Percentiles rank a stretch among this genome's conserved stretches.
These are phyloP conservation scores for Saprolegnia parasitica DNA, from an alignment of 352 stramenopile genomes.

Conservation along the genomic window DNA sequence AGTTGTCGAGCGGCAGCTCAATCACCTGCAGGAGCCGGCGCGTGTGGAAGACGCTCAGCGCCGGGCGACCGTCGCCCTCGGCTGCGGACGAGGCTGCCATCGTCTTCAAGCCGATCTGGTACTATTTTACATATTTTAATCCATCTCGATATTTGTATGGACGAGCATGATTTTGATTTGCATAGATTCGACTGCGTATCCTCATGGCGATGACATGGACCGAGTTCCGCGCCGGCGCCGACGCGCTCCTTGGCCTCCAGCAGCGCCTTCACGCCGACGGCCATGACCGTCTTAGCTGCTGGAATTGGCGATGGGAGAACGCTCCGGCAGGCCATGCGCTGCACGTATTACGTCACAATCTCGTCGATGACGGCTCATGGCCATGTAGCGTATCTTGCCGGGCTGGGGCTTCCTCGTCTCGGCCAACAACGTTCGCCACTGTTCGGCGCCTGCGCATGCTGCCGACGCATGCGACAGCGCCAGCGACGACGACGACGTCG, in stretches of 20 bases:
- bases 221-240: slow-evolving; percentile 45
- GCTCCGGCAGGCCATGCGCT: slow-evolving; percentile 35
- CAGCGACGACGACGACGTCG: not conserved
- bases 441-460: too few species aligned
- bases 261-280: slow-evolving; percentile 28
- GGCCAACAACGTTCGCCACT: slow-evolving; percentile 34
- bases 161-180: not conserved
- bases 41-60: slow-evolving; percentile 26
- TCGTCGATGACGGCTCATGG: not conserved
- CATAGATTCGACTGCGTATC: not conserved
- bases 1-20: slow-evolving; percentile 26
- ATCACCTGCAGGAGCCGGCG: slow-evolving; percentile 26
- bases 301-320: slow-evolving; percentile 59
- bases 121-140: not conserved
- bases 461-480: not conserved
- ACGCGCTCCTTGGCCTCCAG: slow-evolving; percentile 41
- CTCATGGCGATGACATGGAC: slow-evolving; percentile 46
- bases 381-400: slow-evolving; percentile 35
- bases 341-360: not conserved
- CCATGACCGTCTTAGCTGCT: slow-evolving; percentile 33
- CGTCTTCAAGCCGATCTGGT: not conserved
- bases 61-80: not conserved
- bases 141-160: not conserved
- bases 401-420: slow-evolving; percentile 69
- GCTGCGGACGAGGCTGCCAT: not conserved